A percentile compares a stretch with the other conserved stretches of the same genome.
phyloP scores from a whole-genome alignment of 1,284 basidiomycete genomes.

The Puccinia polysora region DNA sequence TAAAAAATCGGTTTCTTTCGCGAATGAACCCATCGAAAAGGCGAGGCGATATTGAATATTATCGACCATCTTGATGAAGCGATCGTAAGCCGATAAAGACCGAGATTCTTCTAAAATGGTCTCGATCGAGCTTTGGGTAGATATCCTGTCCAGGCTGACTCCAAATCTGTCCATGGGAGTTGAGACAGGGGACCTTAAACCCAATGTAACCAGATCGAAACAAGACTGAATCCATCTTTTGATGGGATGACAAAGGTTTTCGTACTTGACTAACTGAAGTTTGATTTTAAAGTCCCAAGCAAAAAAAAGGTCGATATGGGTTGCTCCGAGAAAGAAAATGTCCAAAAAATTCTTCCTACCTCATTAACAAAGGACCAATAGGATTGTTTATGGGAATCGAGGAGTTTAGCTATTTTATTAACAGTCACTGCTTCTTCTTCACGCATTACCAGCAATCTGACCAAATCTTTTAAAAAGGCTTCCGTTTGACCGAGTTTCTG shows the following conservation, averaged over 20 bases:
- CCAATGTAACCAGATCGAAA: constrained; percentile 32
- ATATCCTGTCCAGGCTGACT: background rate
- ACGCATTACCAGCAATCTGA: constrained; percentile 8
- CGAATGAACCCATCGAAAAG: background rate
- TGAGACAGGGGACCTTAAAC: background rate
- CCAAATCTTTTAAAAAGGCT: constrained; percentile 39
- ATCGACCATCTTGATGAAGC: constrained; percentile 14
- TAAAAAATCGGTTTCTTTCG: background rate
- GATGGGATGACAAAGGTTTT: constrained; percentile 29
- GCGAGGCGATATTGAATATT: constrained; percentile 25
- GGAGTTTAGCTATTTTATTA: constrained; percentile 25
- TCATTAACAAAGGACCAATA: constrained; percentile 42
- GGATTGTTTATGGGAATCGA: constrained; percentile 40
- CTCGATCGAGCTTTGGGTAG: background rate
- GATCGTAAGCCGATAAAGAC: constrained; percentile 27
- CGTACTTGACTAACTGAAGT: constrained; percentile 17
- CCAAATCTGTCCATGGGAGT: background rate
- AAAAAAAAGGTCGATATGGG: background rate
- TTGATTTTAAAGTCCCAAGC: background rate
- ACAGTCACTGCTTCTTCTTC: constrained; percentile 12
- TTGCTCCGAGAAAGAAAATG: background rate
- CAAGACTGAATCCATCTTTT: constrained; percentile 34
- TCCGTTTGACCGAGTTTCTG: constrained; percentile 35
- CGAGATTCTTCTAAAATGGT: constrained; percentile 8
- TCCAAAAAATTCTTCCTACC: constrained; percentile 8